Conservation (phyloP, 2,329 filamentous ascomycete species). For the Tricladium varicosporioides region DNA sequence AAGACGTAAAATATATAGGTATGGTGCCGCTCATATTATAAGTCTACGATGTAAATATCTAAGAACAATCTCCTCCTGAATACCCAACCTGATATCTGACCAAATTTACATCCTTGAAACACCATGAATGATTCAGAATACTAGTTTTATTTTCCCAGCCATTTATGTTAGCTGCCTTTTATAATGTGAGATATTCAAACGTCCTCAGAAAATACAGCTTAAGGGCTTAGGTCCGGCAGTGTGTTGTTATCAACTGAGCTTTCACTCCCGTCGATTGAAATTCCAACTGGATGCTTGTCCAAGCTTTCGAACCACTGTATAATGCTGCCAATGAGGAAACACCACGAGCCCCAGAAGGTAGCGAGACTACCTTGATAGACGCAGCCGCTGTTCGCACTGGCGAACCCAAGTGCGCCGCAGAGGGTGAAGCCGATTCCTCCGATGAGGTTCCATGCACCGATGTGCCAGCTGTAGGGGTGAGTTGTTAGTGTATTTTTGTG, state of each 20-base stretch:
- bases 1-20: too few species aligned
- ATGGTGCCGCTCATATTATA: too few species aligned
- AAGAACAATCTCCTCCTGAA: too few species aligned
- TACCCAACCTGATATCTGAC: too few species aligned
- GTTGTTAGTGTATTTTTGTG: background rate
- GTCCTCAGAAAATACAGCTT: too few species aligned
- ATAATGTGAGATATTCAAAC: too few species aligned
- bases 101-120: too few species aligned
- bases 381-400: slow-evolving; percentile 37
- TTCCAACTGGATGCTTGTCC: slow-evolving; percentile 45
- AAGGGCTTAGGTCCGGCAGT: background rate
- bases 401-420: slow-evolving; percentile 56
- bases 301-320: slow-evolving; percentile 50
- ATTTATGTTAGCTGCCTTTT: too few species aligned
- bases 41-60: too few species aligned
- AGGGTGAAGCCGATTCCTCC: slow-evolving; percentile 61
- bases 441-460: slow-evolving; percentile 64
- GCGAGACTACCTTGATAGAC: slow-evolving; percentile 49
- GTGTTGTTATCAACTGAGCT: background rate
- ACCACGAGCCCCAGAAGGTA: slow-evolving; percentile 49
- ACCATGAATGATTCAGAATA: too few species aligned
- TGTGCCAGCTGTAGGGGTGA: slow-evolving; percentile 50
- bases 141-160: too few species aligned
- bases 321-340: slow-evolving; percentile 46
- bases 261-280: slow-evolving; percentile 17